A percentile compares a stretch with the other conserved stretches of the same genome.
Conservation (phyloP, 352 stramenopile species). For the Thraustochytrium sp. region DNA sequence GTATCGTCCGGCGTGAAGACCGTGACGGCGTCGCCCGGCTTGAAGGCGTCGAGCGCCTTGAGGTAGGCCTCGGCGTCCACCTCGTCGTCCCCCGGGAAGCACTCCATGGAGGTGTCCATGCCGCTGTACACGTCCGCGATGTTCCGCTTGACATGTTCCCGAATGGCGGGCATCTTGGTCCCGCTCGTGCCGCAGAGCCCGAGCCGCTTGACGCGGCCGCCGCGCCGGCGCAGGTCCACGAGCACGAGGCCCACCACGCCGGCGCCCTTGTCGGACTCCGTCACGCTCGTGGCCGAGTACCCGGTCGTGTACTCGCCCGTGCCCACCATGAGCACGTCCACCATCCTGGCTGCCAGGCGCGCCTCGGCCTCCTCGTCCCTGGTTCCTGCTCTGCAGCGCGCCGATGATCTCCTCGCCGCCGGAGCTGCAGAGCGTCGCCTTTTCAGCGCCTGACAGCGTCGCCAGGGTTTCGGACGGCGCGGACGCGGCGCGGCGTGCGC, state of each 20-base stretch:
- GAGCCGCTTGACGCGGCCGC: constrained; percentile 63
- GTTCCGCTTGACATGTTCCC: constrained; percentile 68
- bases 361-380: neutral
- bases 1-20: constrained; percentile 86
- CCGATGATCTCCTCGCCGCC: neutral
- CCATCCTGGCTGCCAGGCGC: neutral
- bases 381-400: neutral
- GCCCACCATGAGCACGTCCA: constrained; percentile 77
- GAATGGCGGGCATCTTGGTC: constrained; percentile 77
- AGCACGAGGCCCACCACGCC: constrained; percentile 78
- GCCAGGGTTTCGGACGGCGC: too few species aligned
- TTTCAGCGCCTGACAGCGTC: too few species aligned
- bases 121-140: constrained; percentile 66
- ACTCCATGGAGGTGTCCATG: constrained; percentile 63
- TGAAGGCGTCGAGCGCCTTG: constrained; percentile 59
- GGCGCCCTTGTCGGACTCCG: constrained; percentile 71
- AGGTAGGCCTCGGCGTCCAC: constrained; percentile 66
- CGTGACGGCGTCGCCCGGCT: constrained; percentile 66
- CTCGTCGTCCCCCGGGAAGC: constrained; percentile 67
- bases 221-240: constrained; percentile 68
- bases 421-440: too few species aligned
- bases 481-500: too few species aligned
- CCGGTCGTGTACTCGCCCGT: constrained; percentile 84
- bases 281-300: constrained; percentile 65
- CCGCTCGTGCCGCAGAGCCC: constrained; percentile 75